Evolutionary conservation across 2,329 filamentous ascomycete species (phyloP).

Genomic region (Neonectria punicea): DNA sequence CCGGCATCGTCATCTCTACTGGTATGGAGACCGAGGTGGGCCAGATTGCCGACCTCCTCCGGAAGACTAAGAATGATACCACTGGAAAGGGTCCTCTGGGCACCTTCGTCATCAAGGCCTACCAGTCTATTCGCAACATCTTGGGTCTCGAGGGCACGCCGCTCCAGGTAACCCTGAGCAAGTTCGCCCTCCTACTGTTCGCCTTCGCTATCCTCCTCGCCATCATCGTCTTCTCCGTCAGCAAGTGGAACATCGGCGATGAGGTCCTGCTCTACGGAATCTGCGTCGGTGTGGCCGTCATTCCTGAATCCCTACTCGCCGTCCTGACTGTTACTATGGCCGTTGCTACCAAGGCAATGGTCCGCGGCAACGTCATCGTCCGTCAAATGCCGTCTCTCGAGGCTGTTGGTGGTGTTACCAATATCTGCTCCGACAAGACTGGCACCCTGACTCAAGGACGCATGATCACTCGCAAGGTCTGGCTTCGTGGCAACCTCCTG

Average conservation of each 20-base stretch:
- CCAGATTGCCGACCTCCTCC: slow-evolving; percentile 77
- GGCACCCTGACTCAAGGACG: slow-evolving; percentile 74
- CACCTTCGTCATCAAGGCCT: slow-evolving; percentile 55
- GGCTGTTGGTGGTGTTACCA: slow-evolving; percentile 75
- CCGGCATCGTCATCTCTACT: slow-evolving; percentile 75
- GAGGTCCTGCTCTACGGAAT: slow-evolving; percentile 71
- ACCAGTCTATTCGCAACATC: slow-evolving; percentile 60
- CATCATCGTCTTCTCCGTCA: slow-evolving; percentile 70
- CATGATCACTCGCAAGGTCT: slow-evolving; percentile 73
- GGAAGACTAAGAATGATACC: slow-evolving; percentile 62
- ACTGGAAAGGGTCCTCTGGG: slow-evolving; percentile 54
- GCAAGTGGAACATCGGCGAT: slow-evolving; percentile 62
- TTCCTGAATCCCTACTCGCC: slow-evolving; percentile 74
- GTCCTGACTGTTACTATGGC: slow-evolving; percentile 79
- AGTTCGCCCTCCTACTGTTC: slow-evolving; percentile 85
- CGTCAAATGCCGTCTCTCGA: slow-evolving; percentile 73
- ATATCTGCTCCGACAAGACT: slow-evolving; percentile 78
- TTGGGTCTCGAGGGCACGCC: slow-evolving; percentile 81
- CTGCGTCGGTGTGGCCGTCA: slow-evolving; percentile 71
- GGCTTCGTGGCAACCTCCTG: slow-evolving; percentile 65
- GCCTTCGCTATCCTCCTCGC: slow-evolving; percentile 72
- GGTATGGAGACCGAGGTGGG: slow-evolving; percentile 81
- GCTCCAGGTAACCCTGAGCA: slow-evolving; percentile 84
- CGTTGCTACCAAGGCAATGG: slow-evolving; percentile 73
- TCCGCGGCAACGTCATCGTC: slow-evolving; percentile 71